These are phyloP conservation scores for Aspergillus cavernicola DNA, from an alignment of 495 filamentous ascomycete species.

Conservation along the genomic window DNA sequence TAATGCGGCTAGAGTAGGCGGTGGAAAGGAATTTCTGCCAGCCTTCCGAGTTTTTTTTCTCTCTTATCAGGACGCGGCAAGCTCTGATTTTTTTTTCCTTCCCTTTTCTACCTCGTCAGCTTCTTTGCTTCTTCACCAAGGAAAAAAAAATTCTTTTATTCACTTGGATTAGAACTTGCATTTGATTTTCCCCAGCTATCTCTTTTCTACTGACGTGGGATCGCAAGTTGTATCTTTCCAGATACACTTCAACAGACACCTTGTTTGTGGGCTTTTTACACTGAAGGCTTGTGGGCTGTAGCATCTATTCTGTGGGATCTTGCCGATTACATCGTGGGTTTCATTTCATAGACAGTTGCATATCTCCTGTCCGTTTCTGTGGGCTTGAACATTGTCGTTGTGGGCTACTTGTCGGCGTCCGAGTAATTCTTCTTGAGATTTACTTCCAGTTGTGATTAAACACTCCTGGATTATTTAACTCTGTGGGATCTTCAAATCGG, in stretches of 20 bases:
- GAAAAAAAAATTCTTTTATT: constrained; percentile 11
- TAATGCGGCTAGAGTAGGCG: constrained; percentile 23
- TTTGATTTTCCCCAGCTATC: constrained; percentile 11
- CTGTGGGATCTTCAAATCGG: constrained; percentile 38
- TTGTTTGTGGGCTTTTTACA: constrained; percentile 49
- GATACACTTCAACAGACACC: constrained; percentile 44
- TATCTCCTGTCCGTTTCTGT: constrained; percentile 45
- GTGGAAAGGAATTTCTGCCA: constrained; percentile 28
- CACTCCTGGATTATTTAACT: constrained; percentile 32
- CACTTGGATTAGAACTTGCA: constrained; percentile 16
- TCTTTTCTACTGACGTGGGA: constrained; percentile 35
- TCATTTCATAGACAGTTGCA: constrained; percentile 41
- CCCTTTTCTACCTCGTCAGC: constrained; percentile 16
- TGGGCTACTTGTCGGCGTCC: constrained; percentile 44
- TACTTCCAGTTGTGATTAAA: constrained; percentile 23
- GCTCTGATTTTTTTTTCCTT: constrained; percentile 26
- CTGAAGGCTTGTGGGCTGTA: constrained; percentile 49
- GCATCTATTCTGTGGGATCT: constrained; percentile 44
- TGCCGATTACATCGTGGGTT: constrained; percentile 43
- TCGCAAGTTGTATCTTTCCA: constrained; percentile 39
- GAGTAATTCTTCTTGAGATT: constrained; percentile 22
- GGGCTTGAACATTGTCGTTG: constrained; percentile 50
- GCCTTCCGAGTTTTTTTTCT: constrained; percentile 35
- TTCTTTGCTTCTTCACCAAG: constrained; percentile 9
- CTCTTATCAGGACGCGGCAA: constrained; percentile 16